Evolutionary conservation across 768 basidiomycete genomes (phyloP), one percentile per base, ranked within the genome.

Genomic region (Boletus pseudo-olivaceus): DNA sequence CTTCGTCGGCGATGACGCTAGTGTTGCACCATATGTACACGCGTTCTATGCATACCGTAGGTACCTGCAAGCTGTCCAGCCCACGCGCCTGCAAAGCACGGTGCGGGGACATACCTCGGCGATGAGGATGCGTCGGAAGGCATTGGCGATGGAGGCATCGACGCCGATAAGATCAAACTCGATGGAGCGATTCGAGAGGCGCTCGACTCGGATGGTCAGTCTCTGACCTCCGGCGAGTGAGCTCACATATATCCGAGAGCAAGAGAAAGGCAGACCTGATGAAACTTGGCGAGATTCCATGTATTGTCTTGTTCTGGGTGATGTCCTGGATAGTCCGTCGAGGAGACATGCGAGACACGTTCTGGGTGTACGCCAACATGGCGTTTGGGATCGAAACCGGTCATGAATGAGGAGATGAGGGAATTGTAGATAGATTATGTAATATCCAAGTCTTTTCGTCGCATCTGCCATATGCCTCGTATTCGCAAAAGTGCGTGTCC

Each of bases 11-110:
- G 49, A 99, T 83, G 60, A 98, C 89, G 3, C 85, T 85, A 0
- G 93, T 98, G 73, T 99, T 99, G 73, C 96, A 87, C 84, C 87
- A 98, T 2, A 94, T 78, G 69, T 92, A 98, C 6, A 91, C 91
- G 58, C 87, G 78, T 66, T 98, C 97, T 48, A 98, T 87, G 40
- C 88, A 90, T 27, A 98, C 76, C 2, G 92, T 89, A 0, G 96
- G 97, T 0, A 98, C 90, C 93, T 95, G 63, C 20, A 35, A 35
- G 17, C 15, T 2, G 49, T 56, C 52, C 53, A 20, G 34, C 34
- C 40, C 1, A 49, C 32, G 44, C 42, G 32, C 35, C 26, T 55
- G 10, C 30, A 50, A 37, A 17, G 23, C 35, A 39, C 9, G 15
- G 5, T 19, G 12, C 14, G 14, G 7, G 35, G 49, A 70, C 82